Evolutionary conservation across 352 stramenopile species (phyloP).

Genomic region (Pythium volutum): DNA sequence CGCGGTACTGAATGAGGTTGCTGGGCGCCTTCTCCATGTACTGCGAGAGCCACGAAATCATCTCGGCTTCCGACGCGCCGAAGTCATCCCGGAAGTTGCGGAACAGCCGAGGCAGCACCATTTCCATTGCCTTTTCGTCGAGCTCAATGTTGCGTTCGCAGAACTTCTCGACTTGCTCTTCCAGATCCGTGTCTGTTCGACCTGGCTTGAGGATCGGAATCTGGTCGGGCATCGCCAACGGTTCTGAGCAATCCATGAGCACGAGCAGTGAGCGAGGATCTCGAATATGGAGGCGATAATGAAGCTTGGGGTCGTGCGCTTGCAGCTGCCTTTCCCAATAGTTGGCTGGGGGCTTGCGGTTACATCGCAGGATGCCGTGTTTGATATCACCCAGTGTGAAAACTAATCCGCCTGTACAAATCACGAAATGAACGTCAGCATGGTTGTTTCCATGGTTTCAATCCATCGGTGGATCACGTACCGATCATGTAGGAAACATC

Average conservation of each 20-base stretch:
- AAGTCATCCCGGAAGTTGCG: conserved; percentile 87
- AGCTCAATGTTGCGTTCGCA: conserved; percentile 65
- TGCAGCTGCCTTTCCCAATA: conserved; percentile 86
- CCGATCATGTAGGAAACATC: conserved; percentile 78
- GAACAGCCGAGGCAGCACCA: conserved; percentile 73
- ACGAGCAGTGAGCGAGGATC: conserved; percentile 80
- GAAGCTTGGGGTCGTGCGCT: conserved; percentile 75
- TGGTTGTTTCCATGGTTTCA: neutral
- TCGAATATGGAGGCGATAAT: conserved; percentile 84
- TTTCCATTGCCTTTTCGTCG: conserved; percentile 46
- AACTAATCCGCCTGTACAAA: conserved; percentile 46
- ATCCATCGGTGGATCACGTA: conserved; percentile 18
- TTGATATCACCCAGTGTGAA: conserved; percentile 86
- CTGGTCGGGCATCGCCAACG: conserved; percentile 52
- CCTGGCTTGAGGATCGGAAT: conserved; percentile 79
- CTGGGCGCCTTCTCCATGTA: conserved; percentile 75
- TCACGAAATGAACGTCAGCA: conserved; percentile 1
- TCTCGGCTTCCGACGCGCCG: conserved; percentile 75
- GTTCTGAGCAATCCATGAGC: conserved; percentile 72
- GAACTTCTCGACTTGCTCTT: conserved; percentile 79
- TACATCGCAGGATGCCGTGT: conserved; percentile 85
- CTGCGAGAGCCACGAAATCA: conserved; percentile 83
- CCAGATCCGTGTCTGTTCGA: conserved; percentile 80
- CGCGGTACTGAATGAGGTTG: conserved; percentile 75
- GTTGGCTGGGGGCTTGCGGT: conserved; percentile 83